These are phyloP conservation scores for Pyrrhoderma lamaoense DNA, from an alignment of 1,284 basidiomycete species.

Conservation along the genomic window DNA sequence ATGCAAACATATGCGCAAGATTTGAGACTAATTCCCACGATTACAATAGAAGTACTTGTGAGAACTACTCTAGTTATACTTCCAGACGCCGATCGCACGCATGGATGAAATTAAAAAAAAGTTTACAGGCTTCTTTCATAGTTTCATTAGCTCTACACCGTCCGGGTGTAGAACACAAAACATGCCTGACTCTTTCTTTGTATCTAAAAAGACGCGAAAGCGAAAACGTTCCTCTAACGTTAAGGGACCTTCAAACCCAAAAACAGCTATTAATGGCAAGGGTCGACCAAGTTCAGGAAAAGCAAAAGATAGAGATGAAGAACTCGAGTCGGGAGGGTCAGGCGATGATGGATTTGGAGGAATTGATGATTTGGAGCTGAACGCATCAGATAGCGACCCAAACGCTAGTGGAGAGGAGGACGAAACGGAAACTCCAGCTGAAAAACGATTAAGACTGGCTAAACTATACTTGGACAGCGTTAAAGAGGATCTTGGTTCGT, in stretches of 20 bases:
- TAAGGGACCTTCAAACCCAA: conserved; percentile 5
- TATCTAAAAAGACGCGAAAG: conserved; percentile 17
- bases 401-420: conserved; percentile 70
- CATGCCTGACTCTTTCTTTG: conserved; percentile 19
- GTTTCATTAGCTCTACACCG: background rate
- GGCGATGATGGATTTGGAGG: conserved; percentile 51
- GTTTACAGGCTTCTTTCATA: background rate
- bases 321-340: conserved; percentile 57
- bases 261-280: conserved; percentile 13
- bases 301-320: conserved; percentile 42
- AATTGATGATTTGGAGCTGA: conserved; percentile 75
- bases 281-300: conserved; percentile 12
- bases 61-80: background rate
- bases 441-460: conserved; percentile 87
- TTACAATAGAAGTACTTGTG: background rate
- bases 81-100: background rate
- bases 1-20: too few relatives aligned
- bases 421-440: conserved; percentile 85
- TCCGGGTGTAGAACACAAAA: background rate
- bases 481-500: conserved; percentile 67
- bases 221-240: conserved; percentile 10
- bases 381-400: conserved; percentile 48
- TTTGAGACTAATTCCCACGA: background rate
- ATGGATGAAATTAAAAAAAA: background rate
- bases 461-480: conserved; percentile 86